Base-by-base conservation (phyloP, 2,329 filamentous ascomycete species). In the Fusarium azukiicola region DNA sequence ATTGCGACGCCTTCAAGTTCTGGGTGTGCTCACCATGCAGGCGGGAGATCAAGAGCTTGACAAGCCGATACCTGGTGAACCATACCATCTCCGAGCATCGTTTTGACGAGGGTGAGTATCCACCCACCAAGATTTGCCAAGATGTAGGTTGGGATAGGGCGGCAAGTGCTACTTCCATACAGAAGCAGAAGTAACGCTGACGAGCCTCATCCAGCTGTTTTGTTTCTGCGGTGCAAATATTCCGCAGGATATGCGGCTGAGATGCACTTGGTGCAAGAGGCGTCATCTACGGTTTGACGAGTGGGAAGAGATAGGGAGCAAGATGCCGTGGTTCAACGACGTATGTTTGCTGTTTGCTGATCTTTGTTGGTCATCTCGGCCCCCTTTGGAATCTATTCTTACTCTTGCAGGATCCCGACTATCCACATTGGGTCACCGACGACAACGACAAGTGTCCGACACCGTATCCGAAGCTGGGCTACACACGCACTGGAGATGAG, bases 211-310 rank as follows among this genome's bases (percentile, higher is more conserved):
- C 1, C 6, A 81, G 79, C 52, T 76, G 17, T 81, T 77, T 79
- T 81, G 79, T 23, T 66, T 36, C 0, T 81, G 79, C 17, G 79
- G 73, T 2, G 77, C 42, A 3, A 52, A 27, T 6, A 21, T 63
- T 40, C 54, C 36, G 0, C 44, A 73, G 2, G 46, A 21, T 6
- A 72, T 71, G 1, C 17, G 63, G 0, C 40, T 72, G 0, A 68
- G 79, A 10, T 81, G 79, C 6, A 80, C 64, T 4, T 80, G 75
- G 79, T 81, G 79, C 17, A 80, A 56, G 47, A 69, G 79, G 3
- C 71, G 77, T 1, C 79, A 81, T 27, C 17, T 74, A 0, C 71
- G 79, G 79, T 10, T 23, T 4, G 9, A 42, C 0, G 74, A 76
- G 10, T 61, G 13, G 4, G 8, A 63, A 2, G 42, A 67, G 2